Base-by-base conservation (phyloP, 2,329 filamentous ascomycete genomes). In the Colletotrichum australisinense region DNA sequence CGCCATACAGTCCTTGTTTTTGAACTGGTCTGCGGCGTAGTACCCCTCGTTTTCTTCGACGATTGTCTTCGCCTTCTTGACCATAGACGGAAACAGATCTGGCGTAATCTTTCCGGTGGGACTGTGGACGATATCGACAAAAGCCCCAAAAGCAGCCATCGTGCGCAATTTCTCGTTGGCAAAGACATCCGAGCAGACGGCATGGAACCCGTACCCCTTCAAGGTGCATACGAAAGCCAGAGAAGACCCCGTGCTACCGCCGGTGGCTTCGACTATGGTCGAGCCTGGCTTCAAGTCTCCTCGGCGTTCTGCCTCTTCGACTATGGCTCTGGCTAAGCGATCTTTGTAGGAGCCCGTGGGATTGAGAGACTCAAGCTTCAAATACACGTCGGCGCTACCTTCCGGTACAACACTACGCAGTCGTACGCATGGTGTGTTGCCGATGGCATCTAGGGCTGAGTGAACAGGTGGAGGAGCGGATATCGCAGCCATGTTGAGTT, bases 141-240 rank as follows among this genome's bases (percentile, higher is more conserved):
- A 58, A 5, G 74, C 74, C 16, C 74, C 74, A 4, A 74, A 63
- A 1, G 73, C 63, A 7, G 73, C 63, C 62, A 76, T 75, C 6
- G 75, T 72, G 22, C 72, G 58, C 24, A 72, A n/a, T 56, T 75
- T 76, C 38, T 76, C 75, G 1, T 49, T 30, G 8, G 74, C 68
- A 14, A 66, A 67, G 11, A 46, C 68, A 24, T 73, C 53, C 9
- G 70, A 73, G 26, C 63, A 55, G 60, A 75, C 55, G 14, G 67
- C 72, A 8, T 35, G 28, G 22, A 74, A 74, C 8, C 76, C 76
- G 56, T 80, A 81, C 3, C 76, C 74, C 59, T 78, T 79, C 26
- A 79, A 74, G 4, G 77, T 57, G 57, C 74, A 75, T 9, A 72
- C 65, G 28, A 52, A 76, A 26, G 66, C 67, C 9, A 75, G 72